These are phyloP conservation scores for Linanthus parryae DNA, from an alignment of 148 eudicot species.

Conservation along the genomic window DNA sequence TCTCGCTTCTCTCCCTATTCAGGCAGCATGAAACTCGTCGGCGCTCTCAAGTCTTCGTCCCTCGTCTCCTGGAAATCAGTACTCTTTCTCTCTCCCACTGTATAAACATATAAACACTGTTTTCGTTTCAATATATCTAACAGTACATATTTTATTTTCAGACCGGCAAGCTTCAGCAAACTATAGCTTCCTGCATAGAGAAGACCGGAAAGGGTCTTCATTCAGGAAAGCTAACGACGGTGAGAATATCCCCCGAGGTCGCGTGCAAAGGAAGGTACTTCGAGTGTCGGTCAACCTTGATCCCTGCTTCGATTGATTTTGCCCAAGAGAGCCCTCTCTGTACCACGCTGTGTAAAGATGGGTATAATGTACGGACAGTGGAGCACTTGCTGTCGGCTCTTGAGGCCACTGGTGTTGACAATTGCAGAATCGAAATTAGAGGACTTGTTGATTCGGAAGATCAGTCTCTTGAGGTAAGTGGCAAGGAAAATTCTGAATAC, in stretches of 20 bases:
- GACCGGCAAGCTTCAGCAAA: conserved; percentile 76
- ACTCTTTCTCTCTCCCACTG: conserved; percentile 19
- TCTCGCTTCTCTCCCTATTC: too few species aligned
- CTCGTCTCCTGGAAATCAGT: conserved; percentile 71
- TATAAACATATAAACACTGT: neutral
- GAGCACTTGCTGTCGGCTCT: conserved; percentile 92
- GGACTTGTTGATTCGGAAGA: conserved; percentile 18
- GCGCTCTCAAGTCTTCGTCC: conserved; percentile 36
- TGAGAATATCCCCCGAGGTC: conserved; percentile 53
- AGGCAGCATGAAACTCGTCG: conserved; percentile 20
- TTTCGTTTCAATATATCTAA: neutral
- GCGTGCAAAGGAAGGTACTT: conserved; percentile 72
- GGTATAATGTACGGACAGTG: conserved; percentile 53
- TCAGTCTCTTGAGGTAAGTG: conserved; percentile 38
- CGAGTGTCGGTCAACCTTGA: conserved; percentile 21
- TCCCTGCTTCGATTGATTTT: conserved; percentile 55
- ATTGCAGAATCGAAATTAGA: conserved; percentile 54
- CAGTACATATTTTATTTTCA: conserved; percentile 14
- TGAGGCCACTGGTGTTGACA: conserved; percentile 82
- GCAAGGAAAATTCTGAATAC: too few species aligned
- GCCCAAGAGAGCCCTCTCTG: conserved; percentile 59
- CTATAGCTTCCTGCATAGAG: conserved; percentile 44
- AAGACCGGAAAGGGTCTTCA: conserved; percentile 62
- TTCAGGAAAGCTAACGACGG: conserved; percentile 46
- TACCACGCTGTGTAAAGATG: conserved; percentile 52